Evolutionary conservation across 2,329 filamentous ascomycete genomes (phyloP), one percentile per base, ranked within the genome.

Genomic region (Fusarium sp.): DNA sequence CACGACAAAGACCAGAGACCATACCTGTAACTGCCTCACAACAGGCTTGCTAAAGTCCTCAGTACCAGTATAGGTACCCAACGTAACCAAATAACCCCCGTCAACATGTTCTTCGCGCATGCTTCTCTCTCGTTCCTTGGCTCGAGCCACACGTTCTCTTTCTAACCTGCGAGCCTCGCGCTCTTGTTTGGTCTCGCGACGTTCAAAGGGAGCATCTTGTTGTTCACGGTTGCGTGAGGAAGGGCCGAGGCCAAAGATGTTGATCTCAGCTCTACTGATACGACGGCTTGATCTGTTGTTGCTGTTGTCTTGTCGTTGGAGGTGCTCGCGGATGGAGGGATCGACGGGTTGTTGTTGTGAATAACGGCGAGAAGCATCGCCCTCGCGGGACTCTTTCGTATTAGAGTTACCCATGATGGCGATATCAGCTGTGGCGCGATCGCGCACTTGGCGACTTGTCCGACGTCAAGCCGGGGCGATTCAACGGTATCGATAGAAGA

Each of bases 41-140:
- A 93, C 84, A 20, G 88, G 83, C 80, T 98, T 98, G 84, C 89
- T 97, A 79, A 95, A 99, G 81, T 99, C 96, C 81, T 99, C 96
- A 1, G 90, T 84, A 0, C 95, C 94, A 24, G 93, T 95, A 78
- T 99, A 99, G 52, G 94, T 93, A 38, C 96, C 96, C 77, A 97
- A 88, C 0, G 96, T 99, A 32, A 99, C 96, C 49, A 99, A 83
- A 82, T 91, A 99, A 24, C 96, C 96, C 22, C 96, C 96, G 80
- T 99, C 96, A 5, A 98, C 92, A 79, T 94, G 90, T 78, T 99
- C 96, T 75, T 98, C 94, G 69, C 86, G 90, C 83, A 98, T 90
- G 77, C 96, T 99, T 71, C 92, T 88, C 80, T 97, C 94, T 49
- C 96, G 89, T 79, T 99, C 96, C 79, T 94, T 94, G 45, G 91